These are phyloP conservation scores for Suhomyces wounanorum DNA, from an alignment of 1,139 yeast species.

Conservation along the genomic window DNA sequence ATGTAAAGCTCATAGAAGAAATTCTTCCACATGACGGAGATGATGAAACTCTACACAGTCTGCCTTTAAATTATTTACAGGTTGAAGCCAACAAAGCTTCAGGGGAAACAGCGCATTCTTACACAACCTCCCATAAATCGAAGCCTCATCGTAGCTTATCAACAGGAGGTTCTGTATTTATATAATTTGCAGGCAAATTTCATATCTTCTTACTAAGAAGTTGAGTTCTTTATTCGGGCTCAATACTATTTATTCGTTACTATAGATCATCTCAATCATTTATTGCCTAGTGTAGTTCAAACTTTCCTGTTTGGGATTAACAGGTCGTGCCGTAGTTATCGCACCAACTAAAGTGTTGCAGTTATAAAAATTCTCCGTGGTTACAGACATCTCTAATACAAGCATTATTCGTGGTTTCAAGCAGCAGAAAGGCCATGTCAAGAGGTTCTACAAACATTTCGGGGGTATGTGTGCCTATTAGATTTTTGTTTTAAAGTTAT, in stretches of 20 bases:
- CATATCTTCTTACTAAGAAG: neutral
- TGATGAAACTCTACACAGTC: slow-evolving; percentile 12
- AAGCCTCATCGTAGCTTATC: slow-evolving; percentile 17
- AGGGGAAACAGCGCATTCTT: neutral
- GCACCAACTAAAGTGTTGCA: slow-evolving; percentile 12
- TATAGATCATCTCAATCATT: neutral
- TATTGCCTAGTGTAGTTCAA: neutral
- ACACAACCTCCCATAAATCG: slow-evolving; percentile 3
- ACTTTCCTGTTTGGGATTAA: neutral
- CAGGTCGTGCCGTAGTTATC: slow-evolving; percentile 12
- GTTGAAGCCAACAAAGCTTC: slow-evolving; percentile 2
- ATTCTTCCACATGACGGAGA: slow-evolving; percentile 11
- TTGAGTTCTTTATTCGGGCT: neutral
- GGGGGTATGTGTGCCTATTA: slow-evolving; percentile 7
- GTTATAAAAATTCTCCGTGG: slow-evolving; percentile 11
- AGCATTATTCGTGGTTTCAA: neutral
- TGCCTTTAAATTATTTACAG: slow-evolving; percentile 10
- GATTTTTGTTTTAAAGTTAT: neutral
- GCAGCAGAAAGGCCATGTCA: slow-evolving; percentile 3
- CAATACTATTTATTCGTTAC: neutral
- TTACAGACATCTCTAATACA: neutral
- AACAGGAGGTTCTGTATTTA: slow-evolving; percentile 21
- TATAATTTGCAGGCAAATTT: slow-evolving; percentile 10
- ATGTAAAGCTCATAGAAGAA: slow-evolving; percentile 12
- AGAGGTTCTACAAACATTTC: slow-evolving; percentile 8